phyloP scores from a whole-genome alignment of 192 early-diverging fungal genomes.

The Coemansia sp. region DNA sequence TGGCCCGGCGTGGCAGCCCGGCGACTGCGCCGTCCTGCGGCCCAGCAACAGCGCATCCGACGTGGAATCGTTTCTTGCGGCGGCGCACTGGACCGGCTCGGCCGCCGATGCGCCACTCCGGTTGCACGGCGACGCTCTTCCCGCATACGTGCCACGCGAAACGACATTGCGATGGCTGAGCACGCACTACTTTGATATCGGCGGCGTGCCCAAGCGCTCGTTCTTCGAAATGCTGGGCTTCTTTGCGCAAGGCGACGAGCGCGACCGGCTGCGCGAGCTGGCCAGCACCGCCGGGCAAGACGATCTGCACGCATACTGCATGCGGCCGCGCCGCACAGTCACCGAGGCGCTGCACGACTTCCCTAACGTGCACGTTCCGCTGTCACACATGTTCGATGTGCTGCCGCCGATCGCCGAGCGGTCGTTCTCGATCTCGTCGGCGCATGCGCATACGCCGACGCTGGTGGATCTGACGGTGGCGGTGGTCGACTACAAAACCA shows the following conservation, averaged over 20 bases:
- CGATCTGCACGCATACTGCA: slow-evolving; percentile 86
- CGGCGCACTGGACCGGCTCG: slow-evolving; percentile 54
- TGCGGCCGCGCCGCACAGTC: slow-evolving; percentile 74
- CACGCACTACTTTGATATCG: slow-evolving; percentile 77
- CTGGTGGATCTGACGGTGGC: slow-evolving; percentile 76
- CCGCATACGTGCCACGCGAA: slow-evolving; percentile 7
- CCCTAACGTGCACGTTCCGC: slow-evolving; percentile 64
- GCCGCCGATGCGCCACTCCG: slow-evolving; percentile 44
- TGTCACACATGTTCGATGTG: slow-evolving; percentile 80
- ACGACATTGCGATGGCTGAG: slow-evolving; percentile 76
- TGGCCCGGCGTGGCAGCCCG: slow-evolving; percentile 54
- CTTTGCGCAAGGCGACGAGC: slow-evolving; percentile 73
- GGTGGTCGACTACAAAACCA: slow-evolving; percentile 84
- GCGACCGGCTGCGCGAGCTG: slow-evolving; percentile 82
- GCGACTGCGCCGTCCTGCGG: slow-evolving; percentile 75
- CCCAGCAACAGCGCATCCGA: slow-evolving; percentile 73
- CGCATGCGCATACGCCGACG: slow-evolving; percentile 25
- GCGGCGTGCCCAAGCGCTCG: slow-evolving; percentile 78
- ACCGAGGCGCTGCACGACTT: slow-evolving; percentile 88
- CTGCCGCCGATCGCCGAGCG: slow-evolving; percentile 79
- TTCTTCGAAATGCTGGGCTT: slow-evolving; percentile 87
- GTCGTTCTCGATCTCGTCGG: slow-evolving; percentile 84
- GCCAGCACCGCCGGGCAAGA: slow-evolving; percentile 73
- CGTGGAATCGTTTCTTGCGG: slow-evolving; percentile 65
- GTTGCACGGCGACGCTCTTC: not conserved